Conservation (phyloP, 2,329 filamentous ascomycete species). For the Clonostachys rosea region DNA sequence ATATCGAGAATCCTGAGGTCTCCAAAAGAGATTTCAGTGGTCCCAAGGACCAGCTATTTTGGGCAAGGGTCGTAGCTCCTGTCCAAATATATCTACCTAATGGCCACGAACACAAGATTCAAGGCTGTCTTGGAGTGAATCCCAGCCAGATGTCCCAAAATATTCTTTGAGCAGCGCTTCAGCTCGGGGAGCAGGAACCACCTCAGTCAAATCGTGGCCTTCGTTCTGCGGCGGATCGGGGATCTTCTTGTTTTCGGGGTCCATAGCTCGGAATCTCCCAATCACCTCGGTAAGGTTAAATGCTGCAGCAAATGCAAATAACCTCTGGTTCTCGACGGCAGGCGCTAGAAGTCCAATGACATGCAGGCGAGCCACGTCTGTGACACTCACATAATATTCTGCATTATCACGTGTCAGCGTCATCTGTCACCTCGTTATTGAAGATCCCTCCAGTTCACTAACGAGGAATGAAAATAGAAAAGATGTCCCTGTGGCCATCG, state of each 20-base stretch:
- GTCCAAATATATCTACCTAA: too few species aligned
- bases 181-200: neutral
- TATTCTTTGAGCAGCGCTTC: neutral
- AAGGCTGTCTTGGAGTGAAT: neutral
- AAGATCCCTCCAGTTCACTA: too few species aligned
- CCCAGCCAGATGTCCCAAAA: neutral
- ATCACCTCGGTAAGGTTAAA: neutral
- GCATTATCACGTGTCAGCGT: too few species aligned
- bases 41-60: too few species aligned
- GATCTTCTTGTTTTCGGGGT: neutral
- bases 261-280: neutral
- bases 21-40: too few species aligned
- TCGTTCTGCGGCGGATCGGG: neutral
- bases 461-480: too few species aligned
- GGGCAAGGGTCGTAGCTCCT: too few species aligned
- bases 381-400: conserved; percentile 11
- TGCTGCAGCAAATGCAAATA: neutral
- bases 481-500: neutral
- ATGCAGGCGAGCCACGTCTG: conserved; percentile 15
- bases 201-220: neutral
- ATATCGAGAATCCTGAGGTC: too few species aligned
- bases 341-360: conserved; percentile 13
- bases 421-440: too few species aligned
- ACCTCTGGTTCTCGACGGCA: conserved; percentile 4
- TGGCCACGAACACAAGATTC: too few species aligned